phyloP scores from a whole-genome alignment of 305 asterid genomes.

The Lippia alba region DNA sequence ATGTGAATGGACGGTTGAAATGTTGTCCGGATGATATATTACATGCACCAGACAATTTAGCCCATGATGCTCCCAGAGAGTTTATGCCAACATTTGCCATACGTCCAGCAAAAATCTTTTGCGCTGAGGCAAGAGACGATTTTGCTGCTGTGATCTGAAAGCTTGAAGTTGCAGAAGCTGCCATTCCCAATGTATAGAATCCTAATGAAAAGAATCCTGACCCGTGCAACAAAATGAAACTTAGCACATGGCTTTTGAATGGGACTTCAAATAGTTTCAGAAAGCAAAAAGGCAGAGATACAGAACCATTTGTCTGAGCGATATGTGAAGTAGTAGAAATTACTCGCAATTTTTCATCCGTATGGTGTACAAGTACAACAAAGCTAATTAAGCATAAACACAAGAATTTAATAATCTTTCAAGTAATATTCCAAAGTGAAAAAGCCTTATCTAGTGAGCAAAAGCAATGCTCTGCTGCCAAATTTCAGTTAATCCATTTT shows the following conservation, averaged over 20 bases:
- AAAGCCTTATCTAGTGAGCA: not conserved
- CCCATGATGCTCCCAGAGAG: conserved; percentile 48
- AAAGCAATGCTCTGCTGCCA: conserved; percentile 16
- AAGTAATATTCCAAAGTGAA: not conserved
- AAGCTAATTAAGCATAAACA: not conserved
- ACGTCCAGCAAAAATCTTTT: conserved; percentile 37
- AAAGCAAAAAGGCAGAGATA: not conserved
- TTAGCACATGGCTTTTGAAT: conserved; percentile 1
- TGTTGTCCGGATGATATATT: conserved; percentile 51
- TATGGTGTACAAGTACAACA: not conserved
- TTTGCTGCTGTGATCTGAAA: conserved; percentile 45
- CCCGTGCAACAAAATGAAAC: conserved; percentile 26
- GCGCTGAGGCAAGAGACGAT: conserved; percentile 40
- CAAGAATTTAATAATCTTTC: not conserved
- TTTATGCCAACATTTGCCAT: conserved; percentile 39
- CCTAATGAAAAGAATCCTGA: conserved; percentile 11
- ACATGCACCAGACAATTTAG: conserved; percentile 59
- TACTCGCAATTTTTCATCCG: not conserved
- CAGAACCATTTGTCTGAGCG: no score
- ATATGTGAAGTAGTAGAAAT: no score
- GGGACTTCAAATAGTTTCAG: not conserved
- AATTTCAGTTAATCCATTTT: not conserved
- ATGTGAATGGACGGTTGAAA: conserved; percentile 51
- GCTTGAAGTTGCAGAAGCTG: conserved; percentile 48
- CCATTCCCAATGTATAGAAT: conserved; percentile 36